Base-by-base conservation (phyloP, 2,329 filamentous ascomycete genomes). In the Aspergillus sp. region DNA sequence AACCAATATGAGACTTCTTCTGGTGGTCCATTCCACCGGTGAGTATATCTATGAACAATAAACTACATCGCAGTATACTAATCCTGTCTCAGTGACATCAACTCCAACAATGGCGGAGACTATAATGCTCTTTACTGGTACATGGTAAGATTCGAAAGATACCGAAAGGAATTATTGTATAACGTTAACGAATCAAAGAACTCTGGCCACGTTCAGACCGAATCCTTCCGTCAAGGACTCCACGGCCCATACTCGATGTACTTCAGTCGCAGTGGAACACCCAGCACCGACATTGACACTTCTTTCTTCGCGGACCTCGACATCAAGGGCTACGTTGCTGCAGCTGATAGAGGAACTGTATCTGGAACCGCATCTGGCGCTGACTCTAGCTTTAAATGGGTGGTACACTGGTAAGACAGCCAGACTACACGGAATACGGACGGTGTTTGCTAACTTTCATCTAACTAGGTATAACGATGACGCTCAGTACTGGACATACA, bases 401-500 rank as follows among this genome's bases (percentile, higher is more conserved):
- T 85, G 3, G 67, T 86, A 2, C 81, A 86, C 62, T 86, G 82
- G 82, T 70, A 44, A 11, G 8, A 19, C 19, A 27, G 13, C 34
- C 6, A 36, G n/a, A 27, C 11, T 26, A 35, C 26, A 13, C 7
- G 19, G 31, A 9, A 34, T 12, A 4, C 5, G 8, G 5, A 30
- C 26, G 11, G 7, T 19, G 19, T 19, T 19, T 19, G 19, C 19
- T 19, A 33, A 6, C 7, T 11, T 8, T 13, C 19, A 6, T 9
- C 19, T 47, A 7, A 40, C 10, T 2, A 59, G 56, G 57, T 79
- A 76, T 64, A 85, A 85, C 61, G 59, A 59, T 28, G 68, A 69
- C 5, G 78, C 79, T 1, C 83, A 86, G 57, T 86, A 85, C 69
- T 86, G 82, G 82, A 66, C 73, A 5, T 78, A 78, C 46, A 75